Percentiles rank a stretch among this genome's conserved stretches.
Conservation (phyloP, 805 yeast species). For the Clavispora carvajalis region DNA sequence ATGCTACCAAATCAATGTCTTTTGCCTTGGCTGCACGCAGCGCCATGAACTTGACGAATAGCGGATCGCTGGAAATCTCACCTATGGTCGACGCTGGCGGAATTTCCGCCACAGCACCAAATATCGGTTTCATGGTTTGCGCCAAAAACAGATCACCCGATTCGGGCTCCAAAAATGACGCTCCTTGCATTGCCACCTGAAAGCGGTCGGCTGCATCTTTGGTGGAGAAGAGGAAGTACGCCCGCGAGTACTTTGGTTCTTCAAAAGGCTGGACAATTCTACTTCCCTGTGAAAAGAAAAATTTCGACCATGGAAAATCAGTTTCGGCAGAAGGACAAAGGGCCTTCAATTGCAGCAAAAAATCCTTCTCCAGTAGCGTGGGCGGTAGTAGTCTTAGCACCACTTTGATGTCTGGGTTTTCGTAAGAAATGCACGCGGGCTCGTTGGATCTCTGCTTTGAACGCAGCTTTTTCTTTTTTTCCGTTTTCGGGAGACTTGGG, state of each 20-base stretch:
- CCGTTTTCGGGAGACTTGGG: not conserved
- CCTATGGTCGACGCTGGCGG: slow-evolving; percentile 19
- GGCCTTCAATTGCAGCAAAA: slow-evolving; percentile 18
- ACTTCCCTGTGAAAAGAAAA: slow-evolving; percentile 16
- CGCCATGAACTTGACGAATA: not conserved
- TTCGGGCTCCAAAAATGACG: slow-evolving; percentile 21
- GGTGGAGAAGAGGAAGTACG: slow-evolving; percentile 12
- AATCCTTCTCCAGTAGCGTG: slow-evolving; percentile 10
- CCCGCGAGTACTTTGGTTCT: slow-evolving; percentile 16
- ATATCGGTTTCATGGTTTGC: slow-evolving; percentile 8
- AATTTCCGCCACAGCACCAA: slow-evolving; percentile 7
- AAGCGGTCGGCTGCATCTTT: slow-evolving; percentile 7
- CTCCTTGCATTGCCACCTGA: slow-evolving; percentile 6
- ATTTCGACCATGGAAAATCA: not conserved
- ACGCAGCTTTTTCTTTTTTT: slow-evolving; percentile 1
- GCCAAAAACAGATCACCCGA: slow-evolving; percentile 22
- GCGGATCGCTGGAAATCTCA: not conserved
- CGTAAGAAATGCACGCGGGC: slow-evolving; percentile 4
- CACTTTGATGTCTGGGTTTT: slow-evolving; percentile 13
- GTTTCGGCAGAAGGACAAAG: slow-evolving; percentile 1
- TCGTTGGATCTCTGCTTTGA: not conserved
- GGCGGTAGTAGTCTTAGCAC: slow-evolving; percentile 21
- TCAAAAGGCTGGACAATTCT: slow-evolving; percentile 15
- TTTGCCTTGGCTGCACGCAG: not conserved
- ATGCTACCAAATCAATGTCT: not conserved